These are phyloP conservation scores for Helotiales sp. DNA, from an alignment of 2,329 filamentous ascomycete genomes.

Conservation along the genomic window DNA sequence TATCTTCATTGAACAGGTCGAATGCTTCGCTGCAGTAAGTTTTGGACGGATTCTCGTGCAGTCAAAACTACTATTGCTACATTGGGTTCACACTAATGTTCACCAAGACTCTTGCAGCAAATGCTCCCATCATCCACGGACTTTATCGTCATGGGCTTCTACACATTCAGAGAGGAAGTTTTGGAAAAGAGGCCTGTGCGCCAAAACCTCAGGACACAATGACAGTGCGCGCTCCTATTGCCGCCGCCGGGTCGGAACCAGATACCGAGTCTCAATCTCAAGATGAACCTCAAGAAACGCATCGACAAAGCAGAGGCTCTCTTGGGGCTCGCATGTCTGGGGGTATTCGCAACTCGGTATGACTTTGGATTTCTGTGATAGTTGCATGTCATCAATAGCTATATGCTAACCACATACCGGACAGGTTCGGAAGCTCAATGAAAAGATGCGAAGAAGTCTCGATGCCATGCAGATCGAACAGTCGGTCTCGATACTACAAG, in stretches of 20 bases:
- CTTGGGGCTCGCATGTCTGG: not conserved
- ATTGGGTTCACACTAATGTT: not conserved
- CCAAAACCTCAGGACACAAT: slow-evolving; percentile 7
- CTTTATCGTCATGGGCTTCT: slow-evolving; percentile 21
- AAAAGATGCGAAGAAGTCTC: not conserved
- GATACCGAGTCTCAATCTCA: not conserved
- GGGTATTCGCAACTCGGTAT: slow-evolving; percentile 3
- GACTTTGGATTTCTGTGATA: not conserved
- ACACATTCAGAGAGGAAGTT: slow-evolving; percentile 15
- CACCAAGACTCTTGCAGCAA: slow-evolving; percentile 23
- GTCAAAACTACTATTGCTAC: too few relatives aligned
- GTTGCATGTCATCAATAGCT: not conserved
- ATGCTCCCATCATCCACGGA: slow-evolving; percentile 26
- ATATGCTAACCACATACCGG: not conserved
- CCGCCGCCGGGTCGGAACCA: not conserved
- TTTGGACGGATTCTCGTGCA: too few relatives aligned
- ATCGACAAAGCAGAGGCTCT: not conserved
- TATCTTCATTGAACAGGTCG: slow-evolving; percentile 13
- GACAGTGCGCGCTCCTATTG: slow-evolving; percentile 2
- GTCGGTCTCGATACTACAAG: not conserved
- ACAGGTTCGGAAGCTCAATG: not conserved
- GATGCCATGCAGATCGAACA: not conserved
- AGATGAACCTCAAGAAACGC: not conserved
- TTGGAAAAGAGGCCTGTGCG: slow-evolving; percentile 7
- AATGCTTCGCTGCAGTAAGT: slow-evolving; percentile 25